phyloP scores from a whole-genome alignment of 768 basidiomycete species.

The Cubamyces lactineus region DNA sequence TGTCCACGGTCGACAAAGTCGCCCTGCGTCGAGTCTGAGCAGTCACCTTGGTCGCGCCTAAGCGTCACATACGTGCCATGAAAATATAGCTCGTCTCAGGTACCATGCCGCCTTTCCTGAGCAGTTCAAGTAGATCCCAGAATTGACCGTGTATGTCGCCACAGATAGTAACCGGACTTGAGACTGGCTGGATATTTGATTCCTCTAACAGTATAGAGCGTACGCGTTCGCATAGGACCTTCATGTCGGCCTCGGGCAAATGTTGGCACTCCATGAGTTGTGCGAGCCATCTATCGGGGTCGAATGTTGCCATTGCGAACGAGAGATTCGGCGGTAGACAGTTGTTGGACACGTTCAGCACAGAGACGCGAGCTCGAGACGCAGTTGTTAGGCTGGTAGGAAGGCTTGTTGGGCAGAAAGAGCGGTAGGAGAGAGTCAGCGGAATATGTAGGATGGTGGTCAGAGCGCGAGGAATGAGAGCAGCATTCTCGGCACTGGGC shows the following conservation, averaged over 20 bases:
- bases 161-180: slow-evolving; percentile 91
- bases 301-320: slow-evolving; percentile 36
- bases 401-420: not conserved
- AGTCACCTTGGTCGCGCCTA: slow-evolving; percentile 11
- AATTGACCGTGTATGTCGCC: slow-evolving; percentile 99
- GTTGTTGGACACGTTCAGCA: not conserved
- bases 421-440: not conserved
- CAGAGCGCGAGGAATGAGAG: not conserved
- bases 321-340: not conserved
- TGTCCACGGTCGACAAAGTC: slow-evolving; percentile 98
- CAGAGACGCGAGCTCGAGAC: too few species aligned
- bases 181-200: slow-evolving; percentile 96
- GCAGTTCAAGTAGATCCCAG: slow-evolving; percentile 92
- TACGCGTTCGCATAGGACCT: slow-evolving; percentile 88
- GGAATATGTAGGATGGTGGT: not conserved
- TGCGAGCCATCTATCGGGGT: slow-evolving; percentile 83
- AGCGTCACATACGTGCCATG: slow-evolving; percentile 73
- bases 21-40: slow-evolving; percentile 55
- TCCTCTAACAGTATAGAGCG: slow-evolving; percentile 92
- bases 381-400: not conserved
- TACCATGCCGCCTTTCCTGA: slow-evolving; percentile 82
- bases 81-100: slow-evolving; percentile 94
- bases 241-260: slow-evolving; percentile 92
- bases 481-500: not conserved
- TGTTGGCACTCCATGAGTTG: slow-evolving; percentile 87